These are phyloP conservation scores for Pythium folliculosum DNA, from an alignment of 352 stramenopile genomes.

Conservation along the genomic window DNA sequence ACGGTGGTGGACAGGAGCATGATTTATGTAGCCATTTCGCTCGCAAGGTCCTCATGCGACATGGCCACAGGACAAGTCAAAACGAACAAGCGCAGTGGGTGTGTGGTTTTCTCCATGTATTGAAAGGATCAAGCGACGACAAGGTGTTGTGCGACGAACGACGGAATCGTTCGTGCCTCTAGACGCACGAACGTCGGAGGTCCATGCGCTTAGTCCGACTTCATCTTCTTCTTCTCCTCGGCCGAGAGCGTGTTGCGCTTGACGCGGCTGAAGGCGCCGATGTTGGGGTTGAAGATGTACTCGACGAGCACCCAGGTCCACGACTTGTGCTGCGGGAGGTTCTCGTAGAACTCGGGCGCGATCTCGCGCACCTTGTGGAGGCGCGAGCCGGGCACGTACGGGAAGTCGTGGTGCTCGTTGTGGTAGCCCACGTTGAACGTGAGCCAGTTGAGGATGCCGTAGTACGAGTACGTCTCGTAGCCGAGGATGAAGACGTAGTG, in stretches of 20 bases:
- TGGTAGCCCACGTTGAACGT: slow-evolving; percentile 98
- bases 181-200: too few species aligned
- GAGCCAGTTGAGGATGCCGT: slow-evolving; percentile 95
- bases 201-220: slow-evolving; percentile 47
- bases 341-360: slow-evolving; percentile 96
- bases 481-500: slow-evolving; percentile 96
- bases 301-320: slow-evolving; percentile 93
- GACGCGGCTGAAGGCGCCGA: slow-evolving; percentile 92
- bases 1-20: too few species aligned
- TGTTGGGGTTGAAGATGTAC: slow-evolving; percentile 93
- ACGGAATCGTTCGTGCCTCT: too few species aligned
- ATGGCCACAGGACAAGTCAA: too few species aligned
- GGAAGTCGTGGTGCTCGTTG: slow-evolving; percentile 99
- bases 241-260: slow-evolving; percentile 76
- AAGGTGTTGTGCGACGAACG: too few species aligned
- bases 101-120: too few species aligned
- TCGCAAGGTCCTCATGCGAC: too few species aligned
- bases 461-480: slow-evolving; percentile 98
- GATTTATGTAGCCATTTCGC: too few species aligned
- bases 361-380: slow-evolving; percentile 91
- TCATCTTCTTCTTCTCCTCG: slow-evolving; percentile 71
- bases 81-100: too few species aligned
- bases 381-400: slow-evolving; percentile 87
- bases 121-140: too few species aligned
- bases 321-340: slow-evolving; percentile 91